Conservation (phyloP, 768 basidiomycete species). For the Russula sp. region DNA sequence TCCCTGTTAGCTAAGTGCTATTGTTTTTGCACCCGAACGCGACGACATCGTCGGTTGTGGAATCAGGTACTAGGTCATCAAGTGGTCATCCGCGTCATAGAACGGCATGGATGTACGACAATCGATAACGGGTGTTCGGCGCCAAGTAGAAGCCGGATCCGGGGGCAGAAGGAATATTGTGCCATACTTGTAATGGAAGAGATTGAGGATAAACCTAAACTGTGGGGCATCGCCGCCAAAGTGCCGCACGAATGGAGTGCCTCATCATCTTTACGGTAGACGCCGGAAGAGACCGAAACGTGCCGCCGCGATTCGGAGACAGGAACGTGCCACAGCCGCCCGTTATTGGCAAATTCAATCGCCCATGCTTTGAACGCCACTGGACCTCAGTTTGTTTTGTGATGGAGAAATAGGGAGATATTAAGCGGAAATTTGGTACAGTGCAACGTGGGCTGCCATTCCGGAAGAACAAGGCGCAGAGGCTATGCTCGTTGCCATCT, state of each 20-base stretch:
- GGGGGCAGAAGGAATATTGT: slow-evolving; percentile 13
- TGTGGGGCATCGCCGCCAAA: slow-evolving; percentile 12
- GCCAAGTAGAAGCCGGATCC: slow-evolving; percentile 12
- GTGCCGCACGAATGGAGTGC: slow-evolving; percentile 11
- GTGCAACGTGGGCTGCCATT: slow-evolving; percentile 5
- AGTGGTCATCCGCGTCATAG: slow-evolving; percentile 11
- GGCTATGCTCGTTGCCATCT: slow-evolving; percentile 3
- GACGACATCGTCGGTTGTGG: not conserved
- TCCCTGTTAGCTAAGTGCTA: not conserved
- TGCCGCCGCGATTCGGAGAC: slow-evolving; percentile 7
- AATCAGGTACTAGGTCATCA: slow-evolving; percentile 12
- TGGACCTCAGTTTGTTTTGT: not conserved
- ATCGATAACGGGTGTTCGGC: slow-evolving; percentile 21
- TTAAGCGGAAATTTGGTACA: not conserved
- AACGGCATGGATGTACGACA: not conserved
- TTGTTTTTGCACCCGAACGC: slow-evolving; percentile 1
- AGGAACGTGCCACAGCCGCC: not conserved
- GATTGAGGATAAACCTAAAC: slow-evolving; percentile 23
- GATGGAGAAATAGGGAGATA: not conserved
- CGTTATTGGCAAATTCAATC: not conserved
- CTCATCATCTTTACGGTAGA: not conserved
- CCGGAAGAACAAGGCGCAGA: not conserved
- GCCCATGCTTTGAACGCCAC: not conserved
- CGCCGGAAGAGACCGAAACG: slow-evolving; percentile 11
- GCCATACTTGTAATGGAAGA: slow-evolving; percentile 12